A percentile compares a stretch with the other conserved stretches of the same genome.
phyloP scores from a whole-genome alignment of 768 basidiomycete species.

The Erythrobasidium yunnanense region DNA sequence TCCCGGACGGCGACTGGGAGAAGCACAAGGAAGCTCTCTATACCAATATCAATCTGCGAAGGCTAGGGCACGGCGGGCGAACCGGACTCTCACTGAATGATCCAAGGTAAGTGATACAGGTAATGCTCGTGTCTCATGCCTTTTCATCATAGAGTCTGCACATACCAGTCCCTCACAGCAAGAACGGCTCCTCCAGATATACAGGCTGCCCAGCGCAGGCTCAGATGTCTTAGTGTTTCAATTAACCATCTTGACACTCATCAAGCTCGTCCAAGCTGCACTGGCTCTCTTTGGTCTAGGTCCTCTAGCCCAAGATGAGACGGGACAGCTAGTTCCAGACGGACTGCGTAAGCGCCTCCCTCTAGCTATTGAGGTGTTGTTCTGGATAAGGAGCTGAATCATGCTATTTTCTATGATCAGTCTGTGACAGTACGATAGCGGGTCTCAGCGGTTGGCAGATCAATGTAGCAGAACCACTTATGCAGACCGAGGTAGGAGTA shows the following conservation, averaged over 20 bases:
- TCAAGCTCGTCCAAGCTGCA: conserved; percentile 29
- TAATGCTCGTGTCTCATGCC: too few species aligned
- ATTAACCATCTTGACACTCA: conserved; percentile 11
- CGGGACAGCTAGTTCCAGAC: background rate
- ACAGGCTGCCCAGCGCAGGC: conserved; percentile 12
- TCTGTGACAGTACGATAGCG: conserved; percentile 28
- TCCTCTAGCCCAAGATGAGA: background rate
- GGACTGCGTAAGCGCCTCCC: conserved; percentile 12
- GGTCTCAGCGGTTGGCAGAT: conserved; percentile 22
- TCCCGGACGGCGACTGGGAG: conserved; percentile 18
- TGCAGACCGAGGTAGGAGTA: conserved; percentile 1
- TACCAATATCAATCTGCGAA: conserved; percentile 29
- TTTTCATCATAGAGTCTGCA: too few species aligned
- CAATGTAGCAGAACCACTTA: conserved; percentile 14
- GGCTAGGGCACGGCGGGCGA: conserved; percentile 27
- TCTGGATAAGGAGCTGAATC: background rate
- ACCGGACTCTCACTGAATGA: conserved; percentile 14
- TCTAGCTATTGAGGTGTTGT: background rate
- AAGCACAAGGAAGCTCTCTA: background rate
- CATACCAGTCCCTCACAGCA: conserved; percentile 28
- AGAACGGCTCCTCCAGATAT: conserved; percentile 23
- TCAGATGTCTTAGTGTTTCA: background rate
- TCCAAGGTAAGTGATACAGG: too few species aligned
- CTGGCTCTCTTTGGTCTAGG: conserved; percentile 31
- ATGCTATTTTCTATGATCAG: background rate